Evolutionary conservation across 495 filamentous ascomycete genomes (phyloP), one percentile per base, ranked within the genome.

Genomic region (Bacidia rubella): DNA sequence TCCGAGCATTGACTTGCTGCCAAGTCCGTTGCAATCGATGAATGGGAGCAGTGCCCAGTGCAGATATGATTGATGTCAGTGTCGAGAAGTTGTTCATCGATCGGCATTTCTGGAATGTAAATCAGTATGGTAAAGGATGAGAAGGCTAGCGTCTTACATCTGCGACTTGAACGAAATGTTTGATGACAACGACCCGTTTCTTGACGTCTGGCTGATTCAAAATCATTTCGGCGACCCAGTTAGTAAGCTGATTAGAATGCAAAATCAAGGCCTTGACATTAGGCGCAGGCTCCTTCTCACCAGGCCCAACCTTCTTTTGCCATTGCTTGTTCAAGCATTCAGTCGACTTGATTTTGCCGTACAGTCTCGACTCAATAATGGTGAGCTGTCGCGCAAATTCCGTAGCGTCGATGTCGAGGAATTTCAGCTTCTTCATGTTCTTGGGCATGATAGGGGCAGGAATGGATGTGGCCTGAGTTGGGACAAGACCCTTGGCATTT

Each of bases 191-290:
- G 24, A 97, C 92, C 54, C 92, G 78, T 66, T 94, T 94, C 71
- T 90, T 92, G 47, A 95, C 86, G 64, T 97, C 92, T 27, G 77
- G 73, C 65, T 98, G 93, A 2, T 80, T 87, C 60, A 98, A 72
- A 59, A 98, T 97, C 92, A 97, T 97, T 65, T 98, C 90, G n/a
- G 92, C 92, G 50, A 98, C 92, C 93, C 93, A 97, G 66, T 97
- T 98, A 19, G 92, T 97, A 66, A 97, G 78, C 65, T 95, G 90
- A 58, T 98, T 98, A 0, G 93, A 96, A 65, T 98, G 92, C 41
- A 97, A 74, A 68, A 98, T 98, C 54, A 98, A 73, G 11, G 88
- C 84, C 65, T 95, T 95, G 56, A 98, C 88, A 63, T 98, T 97
- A 1, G 87, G 74, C 24, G 93, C 89, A 10, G 90, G 90, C 62